Conservation (phyloP, 305 asterid genomes). For the Fraxinus paxiana region DNA sequence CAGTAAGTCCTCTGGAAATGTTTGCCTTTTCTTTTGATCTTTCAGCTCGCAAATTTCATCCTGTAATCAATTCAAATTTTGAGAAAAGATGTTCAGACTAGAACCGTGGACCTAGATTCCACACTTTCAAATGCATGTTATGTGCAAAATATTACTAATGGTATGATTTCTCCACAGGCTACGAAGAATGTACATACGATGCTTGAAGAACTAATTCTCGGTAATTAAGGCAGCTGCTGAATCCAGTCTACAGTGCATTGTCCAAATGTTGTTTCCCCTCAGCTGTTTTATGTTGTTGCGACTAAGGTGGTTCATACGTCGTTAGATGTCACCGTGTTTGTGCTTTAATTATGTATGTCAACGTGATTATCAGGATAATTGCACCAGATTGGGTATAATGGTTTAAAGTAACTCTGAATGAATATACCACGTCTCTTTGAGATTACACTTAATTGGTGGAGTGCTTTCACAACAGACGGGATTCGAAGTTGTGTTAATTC, state of each 20-base stretch:
- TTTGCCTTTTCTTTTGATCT: too few relatives aligned
- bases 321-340: neutral
- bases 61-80: too few relatives aligned
- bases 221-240: neutral
- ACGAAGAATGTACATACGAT: slow-evolving; percentile 24
- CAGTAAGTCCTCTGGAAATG: slow-evolving; percentile 30
- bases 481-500: neutral
- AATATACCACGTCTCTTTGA: neutral
- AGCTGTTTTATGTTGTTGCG: neutral
- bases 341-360: neutral
- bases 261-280: neutral
- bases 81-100: too few relatives aligned
- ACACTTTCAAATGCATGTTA: neutral
- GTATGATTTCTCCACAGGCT: slow-evolving; percentile 22
- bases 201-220: slow-evolving; percentile 9
- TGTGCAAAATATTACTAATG: neutral
- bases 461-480: neutral
- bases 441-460: neutral
- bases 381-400: neutral
- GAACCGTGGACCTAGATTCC: neutral
- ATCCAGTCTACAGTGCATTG: neutral
- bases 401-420: neutral
- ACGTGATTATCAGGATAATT: neutral
- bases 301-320: neutral
- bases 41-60: too few relatives aligned